Percentiles rank a stretch among this genome's conserved stretches.
These are phyloP conservation scores for Botrytis elliptica DNA, from an alignment of 2,329 filamentous ascomycete genomes.

Conservation along the genomic window DNA sequence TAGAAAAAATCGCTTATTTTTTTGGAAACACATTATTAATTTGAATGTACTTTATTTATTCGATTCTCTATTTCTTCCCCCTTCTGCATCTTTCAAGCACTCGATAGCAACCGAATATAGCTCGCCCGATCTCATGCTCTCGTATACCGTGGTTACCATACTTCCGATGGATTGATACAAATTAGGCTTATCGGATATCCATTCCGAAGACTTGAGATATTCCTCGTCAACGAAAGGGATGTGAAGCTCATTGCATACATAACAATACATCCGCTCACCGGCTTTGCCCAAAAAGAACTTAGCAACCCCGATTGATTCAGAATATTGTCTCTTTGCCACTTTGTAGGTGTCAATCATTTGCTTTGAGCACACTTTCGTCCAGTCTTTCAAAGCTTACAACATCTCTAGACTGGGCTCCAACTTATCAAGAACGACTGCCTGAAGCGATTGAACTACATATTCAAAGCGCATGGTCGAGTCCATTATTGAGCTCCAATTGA, in stretches of 20 bases:
- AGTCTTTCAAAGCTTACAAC: not conserved
- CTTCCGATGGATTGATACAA: not conserved
- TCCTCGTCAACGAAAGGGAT: not conserved
- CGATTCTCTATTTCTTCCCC: not conserved
- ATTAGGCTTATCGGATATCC: not conserved
- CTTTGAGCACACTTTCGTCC: not conserved
- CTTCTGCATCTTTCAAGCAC: not conserved
- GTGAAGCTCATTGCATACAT: not conserved
- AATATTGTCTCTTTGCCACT: not conserved
- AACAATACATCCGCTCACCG: not conserved
- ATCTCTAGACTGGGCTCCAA: not conserved
- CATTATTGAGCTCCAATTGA: not conserved
- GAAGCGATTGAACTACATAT: not conserved
- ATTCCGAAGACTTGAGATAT: not conserved
- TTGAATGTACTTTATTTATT: not conserved
- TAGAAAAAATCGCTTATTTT: too few relatives aligned
- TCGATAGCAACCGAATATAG: not conserved
- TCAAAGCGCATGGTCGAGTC: not conserved
- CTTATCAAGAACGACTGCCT: not conserved
- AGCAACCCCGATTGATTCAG: not conserved
- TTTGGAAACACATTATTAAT: too few relatives aligned
- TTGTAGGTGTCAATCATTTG: not conserved
- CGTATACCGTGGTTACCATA: not conserved
- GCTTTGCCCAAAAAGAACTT: not conserved
- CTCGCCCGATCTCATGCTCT: not conserved